Base-by-base conservation (phyloP, 148 eudicot genomes). In the Nepenthes mirabilis region DNA sequence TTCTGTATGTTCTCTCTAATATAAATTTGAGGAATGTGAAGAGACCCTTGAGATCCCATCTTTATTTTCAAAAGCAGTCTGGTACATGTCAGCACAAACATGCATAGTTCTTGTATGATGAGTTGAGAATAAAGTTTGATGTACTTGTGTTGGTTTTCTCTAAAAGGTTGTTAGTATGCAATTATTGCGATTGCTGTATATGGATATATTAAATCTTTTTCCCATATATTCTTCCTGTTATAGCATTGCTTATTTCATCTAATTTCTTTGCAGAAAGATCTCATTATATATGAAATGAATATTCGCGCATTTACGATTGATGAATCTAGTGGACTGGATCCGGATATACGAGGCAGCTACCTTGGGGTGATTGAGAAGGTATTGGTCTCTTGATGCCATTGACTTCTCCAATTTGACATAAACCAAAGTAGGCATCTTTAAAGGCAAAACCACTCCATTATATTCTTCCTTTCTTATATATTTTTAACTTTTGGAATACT, bases 291-390 rank as follows among this genome's bases (percentile, higher is more conserved):
- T 76, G 99, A 93, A 80, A 93, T 93, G 99, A 93, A 89, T 78
- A 83, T 93, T 43, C 95, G 99, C 59, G 99, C 89, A 43, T 93
- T 80, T 77, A 93, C 99, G 12, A 80, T 75, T 61, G 99, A 93
- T 75, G 80, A 77, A 73, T 80, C 99, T 47, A 93, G 99, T 82
- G 95, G 79, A 50, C 51, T 93, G 71, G 85, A 82, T 69, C 77
- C 77, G 55, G 75, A 75, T 61, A 66, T 79, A 73, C 78, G 91
- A n/a, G 99, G 99, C 59, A 93, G 99, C 79, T 93, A 89, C 63
- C 91, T 78, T 66, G 99, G 99, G 69, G 70, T 93, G 56, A 89
- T 93, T 66, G 97, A 93, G 70, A 93, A 93, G 97, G 99, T 93
- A 72, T 52, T 67, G 48, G n/a, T 59, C 40, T 56, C 5, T 40